Base-by-base conservation (phyloP, 257 asterid species). In the Nicotiana tabacum region DNA sequence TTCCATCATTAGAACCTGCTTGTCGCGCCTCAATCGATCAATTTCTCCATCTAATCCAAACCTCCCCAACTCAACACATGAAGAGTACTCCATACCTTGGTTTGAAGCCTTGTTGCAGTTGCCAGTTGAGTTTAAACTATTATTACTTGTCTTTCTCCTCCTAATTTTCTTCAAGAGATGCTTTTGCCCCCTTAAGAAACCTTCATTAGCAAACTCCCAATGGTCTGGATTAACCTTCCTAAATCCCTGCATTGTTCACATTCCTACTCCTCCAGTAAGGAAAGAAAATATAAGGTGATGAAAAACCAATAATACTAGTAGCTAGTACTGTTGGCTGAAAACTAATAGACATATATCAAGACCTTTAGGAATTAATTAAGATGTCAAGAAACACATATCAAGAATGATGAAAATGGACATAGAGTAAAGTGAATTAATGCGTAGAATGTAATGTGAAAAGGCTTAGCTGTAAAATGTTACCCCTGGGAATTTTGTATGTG, bases 161-260 rank as follows among this genome's bases (percentile, higher is more conserved):
- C 83, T 81, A 18, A 90, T 70, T 60, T 51, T 82, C 57, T 78
- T 88, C 68, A 90, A 64, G 5, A 88, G 87, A 83, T 87, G 86
- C 66, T 78, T 88, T 87, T 90, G 77, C 1, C 91, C 89, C 66
- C 89, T 88, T 55, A 88, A 53, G 77, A 90, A 90, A 69, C 87
- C 90, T 85, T 86, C 92, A 85, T 85, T 83, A 3, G 92, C 89
- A 90, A 90, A 90, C 82, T 90, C 92, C 89, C 92, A 90, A 83
- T 80, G 86, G 32, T 90, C 90, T 57, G 85, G 90, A 86, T 88
- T 89, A 18, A 88, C 87, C 58, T 90, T 90, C 83, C 90, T 86
- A 62, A 90, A 90, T 65, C 91, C 92, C 92, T 90, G 90, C 89
- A 86, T 9, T 37, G 62, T 80, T 65, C 16, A 61, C 66, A 55